These are phyloP conservation scores for Emergomyces pasteurianus DNA, from an alignment of 2,329 filamentous ascomycete genomes.

Conservation along the genomic window DNA sequence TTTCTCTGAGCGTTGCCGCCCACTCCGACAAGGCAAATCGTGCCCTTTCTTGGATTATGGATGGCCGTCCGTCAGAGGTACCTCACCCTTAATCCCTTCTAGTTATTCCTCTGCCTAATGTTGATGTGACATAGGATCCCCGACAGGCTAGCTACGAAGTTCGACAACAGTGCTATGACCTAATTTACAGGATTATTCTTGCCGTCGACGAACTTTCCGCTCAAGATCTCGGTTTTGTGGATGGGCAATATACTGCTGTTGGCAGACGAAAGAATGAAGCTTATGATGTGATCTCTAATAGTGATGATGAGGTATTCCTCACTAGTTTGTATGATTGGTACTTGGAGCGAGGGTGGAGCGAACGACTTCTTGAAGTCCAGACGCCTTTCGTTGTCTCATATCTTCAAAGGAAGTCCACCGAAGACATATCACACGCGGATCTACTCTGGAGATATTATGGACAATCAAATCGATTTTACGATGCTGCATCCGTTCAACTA, in stretches of 20 bases:
- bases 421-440: slow-evolving; percentile 69
- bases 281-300: slow-evolving; percentile 78
- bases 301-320: slow-evolving; percentile 87
- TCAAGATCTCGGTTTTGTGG: slow-evolving; percentile 58
- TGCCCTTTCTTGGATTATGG: slow-evolving; percentile 76
- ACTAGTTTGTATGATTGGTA: slow-evolving; percentile 99
- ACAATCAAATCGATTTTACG: slow-evolving; percentile 68
- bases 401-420: slow-evolving; percentile 61
- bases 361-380: slow-evolving; percentile 72
- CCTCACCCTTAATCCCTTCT: neutral
- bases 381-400: slow-evolving; percentile 81
- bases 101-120: slow-evolving; percentile 3
- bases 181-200: slow-evolving; percentile 73
- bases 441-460: slow-evolving; percentile 88
- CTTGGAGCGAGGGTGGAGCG: slow-evolving; percentile 68
- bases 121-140: slow-evolving; percentile 42
- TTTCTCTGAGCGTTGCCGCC: slow-evolving; percentile 70
- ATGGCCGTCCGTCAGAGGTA: slow-evolving; percentile 56
- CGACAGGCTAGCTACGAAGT: slow-evolving; percentile 56
- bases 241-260: slow-evolving; percentile 64
- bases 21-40: slow-evolving; percentile 79
- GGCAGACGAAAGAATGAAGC: slow-evolving; percentile 75
- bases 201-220: slow-evolving; percentile 62
- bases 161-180: slow-evolving; percentile 67
- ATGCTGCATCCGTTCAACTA: slow-evolving; percentile 77